phyloP scores from a whole-genome alignment of 768 basidiomycete species.

The Trametes elegans region DNA sequence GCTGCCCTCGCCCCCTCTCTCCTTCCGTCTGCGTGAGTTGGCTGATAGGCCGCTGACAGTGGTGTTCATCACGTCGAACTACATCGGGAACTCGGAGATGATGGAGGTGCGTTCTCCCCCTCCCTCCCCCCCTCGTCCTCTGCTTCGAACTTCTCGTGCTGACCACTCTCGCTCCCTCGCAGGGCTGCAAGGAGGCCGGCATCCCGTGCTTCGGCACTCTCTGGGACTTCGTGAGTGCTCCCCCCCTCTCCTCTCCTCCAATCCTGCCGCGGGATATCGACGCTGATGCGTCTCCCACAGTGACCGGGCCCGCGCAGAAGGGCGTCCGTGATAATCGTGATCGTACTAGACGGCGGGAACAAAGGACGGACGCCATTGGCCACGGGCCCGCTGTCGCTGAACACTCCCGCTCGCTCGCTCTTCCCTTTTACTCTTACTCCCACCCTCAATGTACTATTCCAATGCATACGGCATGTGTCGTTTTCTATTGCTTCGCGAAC shows the following conservation, averaged over 20 bases:
- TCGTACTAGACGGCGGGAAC: constrained; percentile 17
- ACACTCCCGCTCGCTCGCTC: background rate
- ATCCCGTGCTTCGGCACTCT: constrained; percentile 30
- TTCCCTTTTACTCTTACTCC: too few relatives aligned
- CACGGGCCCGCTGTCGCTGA: constrained; percentile 12
- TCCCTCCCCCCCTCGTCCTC: background rate
- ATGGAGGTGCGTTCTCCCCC: constrained; percentile 64
- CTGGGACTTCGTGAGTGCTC: constrained; percentile 31
- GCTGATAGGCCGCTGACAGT: constrained; percentile 30
- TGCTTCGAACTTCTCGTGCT: background rate
- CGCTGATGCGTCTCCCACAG: constrained; percentile 4
- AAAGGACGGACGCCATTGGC: background rate
- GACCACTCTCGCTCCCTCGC: background rate
- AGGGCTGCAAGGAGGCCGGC: constrained; percentile 24
- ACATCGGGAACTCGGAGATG: constrained; percentile 72
- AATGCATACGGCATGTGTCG: too few relatives aligned
- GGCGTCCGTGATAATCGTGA: background rate
- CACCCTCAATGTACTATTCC: too few relatives aligned
- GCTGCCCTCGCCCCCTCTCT: background rate
- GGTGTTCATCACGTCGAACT: constrained; percentile 85
- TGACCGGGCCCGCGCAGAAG: background rate
- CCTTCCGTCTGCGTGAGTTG: background rate
- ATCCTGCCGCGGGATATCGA: too few relatives aligned
- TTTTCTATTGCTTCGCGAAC: too few relatives aligned
- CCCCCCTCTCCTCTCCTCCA: background rate